A percentile compares a stretch with the other conserved stretches of the same genome.
These are phyloP conservation scores for Vachellia pachyceras DNA, from an alignment of 306 rosid genomes.

Conservation along the genomic window DNA sequence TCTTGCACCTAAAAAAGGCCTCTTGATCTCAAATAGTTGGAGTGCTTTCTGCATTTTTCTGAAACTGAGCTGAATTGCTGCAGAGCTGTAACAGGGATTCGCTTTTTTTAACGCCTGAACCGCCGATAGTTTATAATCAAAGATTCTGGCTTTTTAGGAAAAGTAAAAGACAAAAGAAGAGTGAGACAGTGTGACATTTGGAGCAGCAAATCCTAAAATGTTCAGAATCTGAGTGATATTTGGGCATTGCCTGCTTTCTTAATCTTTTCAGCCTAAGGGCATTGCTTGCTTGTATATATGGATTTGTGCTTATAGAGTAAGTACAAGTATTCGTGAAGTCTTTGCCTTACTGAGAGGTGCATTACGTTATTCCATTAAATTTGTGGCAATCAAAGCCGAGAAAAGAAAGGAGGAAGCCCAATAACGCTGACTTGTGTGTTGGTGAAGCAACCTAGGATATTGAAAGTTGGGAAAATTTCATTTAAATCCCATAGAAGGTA, in stretches of 20 bases:
- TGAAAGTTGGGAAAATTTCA: too few species aligned
- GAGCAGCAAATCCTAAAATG: conserved; percentile 7
- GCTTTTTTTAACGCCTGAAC: neutral
- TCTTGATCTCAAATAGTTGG: neutral
- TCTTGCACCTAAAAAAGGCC: too few species aligned
- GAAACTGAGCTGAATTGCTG: neutral
- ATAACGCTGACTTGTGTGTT: conserved; percentile 1
- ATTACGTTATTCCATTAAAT: conserved; percentile 32
- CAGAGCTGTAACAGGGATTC: neutral
- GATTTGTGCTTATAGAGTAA: conserved; percentile 25
- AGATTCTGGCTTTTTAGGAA: neutral
- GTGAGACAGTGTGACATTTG: neutral
- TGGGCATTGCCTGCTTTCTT: conserved; percentile 40
- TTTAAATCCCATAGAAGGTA: too few species aligned
- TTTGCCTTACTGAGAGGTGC: conserved; percentile 25
- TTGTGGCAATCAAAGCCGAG: conserved; percentile 18
- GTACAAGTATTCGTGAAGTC: conserved; percentile 1
- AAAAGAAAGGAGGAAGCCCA: conserved; percentile 1
- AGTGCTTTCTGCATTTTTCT: neutral
- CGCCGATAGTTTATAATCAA: neutral
- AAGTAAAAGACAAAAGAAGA: neutral
- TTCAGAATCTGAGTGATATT: conserved; percentile 30
- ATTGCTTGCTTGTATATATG: conserved; percentile 2
- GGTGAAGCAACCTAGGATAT: too few species aligned
- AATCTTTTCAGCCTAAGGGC: conserved; percentile 37